phyloP scores from a whole-genome alignment of 805 yeast genomes.

The Yamadazyma insecticola region DNA sequence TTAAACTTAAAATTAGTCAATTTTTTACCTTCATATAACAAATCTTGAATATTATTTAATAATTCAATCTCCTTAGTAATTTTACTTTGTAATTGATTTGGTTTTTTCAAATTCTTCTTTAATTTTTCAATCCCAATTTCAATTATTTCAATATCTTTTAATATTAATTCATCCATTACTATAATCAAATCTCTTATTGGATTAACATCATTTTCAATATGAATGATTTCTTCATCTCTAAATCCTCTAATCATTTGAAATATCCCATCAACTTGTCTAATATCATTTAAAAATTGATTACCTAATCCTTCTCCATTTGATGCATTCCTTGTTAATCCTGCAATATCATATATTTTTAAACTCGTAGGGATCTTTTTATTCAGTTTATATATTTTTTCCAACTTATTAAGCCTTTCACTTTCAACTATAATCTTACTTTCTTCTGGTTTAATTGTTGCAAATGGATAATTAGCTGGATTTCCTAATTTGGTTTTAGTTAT shows the following conservation, averaged over 20 bases:
- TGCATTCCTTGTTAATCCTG: conserved; percentile 97
- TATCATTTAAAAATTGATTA: conserved; percentile 93
- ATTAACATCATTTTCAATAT: conserved; percentile 54
- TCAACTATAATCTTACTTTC: conserved; percentile 96
- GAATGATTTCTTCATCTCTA: conserved; percentile 96
- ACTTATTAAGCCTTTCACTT: conserved; percentile 77
- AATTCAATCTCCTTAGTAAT: conserved; percentile 25
- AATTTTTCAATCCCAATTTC: conserved; percentile 43
- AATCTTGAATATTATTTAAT: conserved; percentile 27
- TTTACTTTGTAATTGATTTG: conserved; percentile 19
- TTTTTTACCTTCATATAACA: conserved; percentile 49
- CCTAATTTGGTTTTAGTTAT: conserved; percentile 91
- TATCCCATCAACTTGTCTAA: conserved; percentile 96
- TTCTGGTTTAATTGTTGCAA: conserved; percentile 97
- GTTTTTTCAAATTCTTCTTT: conserved; percentile 23
- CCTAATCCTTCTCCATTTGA: conserved; percentile 97
- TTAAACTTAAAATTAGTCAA: conserved; percentile 60
- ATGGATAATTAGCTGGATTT: conserved; percentile 96
- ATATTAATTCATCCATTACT: conserved; percentile 59
- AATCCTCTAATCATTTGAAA: conserved; percentile 97
- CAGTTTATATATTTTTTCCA: conserved; percentile 72
- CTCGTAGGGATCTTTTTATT: conserved; percentile 86
- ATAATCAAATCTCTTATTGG: conserved; percentile 61
- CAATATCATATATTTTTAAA: conserved; percentile 92
- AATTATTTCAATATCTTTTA: conserved; percentile 58